These are phyloP conservation scores for Claviceps arundinis DNA, from an alignment of 2,329 filamentous ascomycete species.

Conservation along the genomic window DNA sequence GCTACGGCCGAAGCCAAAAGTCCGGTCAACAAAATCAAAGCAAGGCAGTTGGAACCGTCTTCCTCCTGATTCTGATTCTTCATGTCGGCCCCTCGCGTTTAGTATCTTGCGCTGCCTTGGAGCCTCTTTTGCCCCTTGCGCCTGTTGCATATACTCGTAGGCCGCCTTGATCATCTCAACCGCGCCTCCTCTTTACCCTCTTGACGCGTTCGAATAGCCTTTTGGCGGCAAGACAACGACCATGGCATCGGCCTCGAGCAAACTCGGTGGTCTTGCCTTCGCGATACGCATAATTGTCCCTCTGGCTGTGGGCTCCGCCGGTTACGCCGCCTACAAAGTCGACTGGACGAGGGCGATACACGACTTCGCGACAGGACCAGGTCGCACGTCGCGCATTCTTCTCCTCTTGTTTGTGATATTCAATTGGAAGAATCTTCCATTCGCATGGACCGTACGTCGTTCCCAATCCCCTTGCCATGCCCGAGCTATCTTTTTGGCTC, in stretches of 20 bases:
- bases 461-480: background rate
- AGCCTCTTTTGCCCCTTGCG: too few species aligned
- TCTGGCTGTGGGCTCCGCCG: conserved; percentile 26
- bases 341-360: conserved; percentile 26
- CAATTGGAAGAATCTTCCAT: conserved; percentile 63
- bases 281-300: conserved; percentile 29
- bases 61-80: too few species aligned
- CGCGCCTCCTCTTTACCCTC: background rate
- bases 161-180: background rate
- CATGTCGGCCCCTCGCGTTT: too few species aligned
- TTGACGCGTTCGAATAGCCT: too few species aligned
- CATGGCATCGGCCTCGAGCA: conserved; percentile 20
- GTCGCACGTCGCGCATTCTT: conserved; percentile 37
- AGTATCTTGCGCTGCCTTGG: too few species aligned
- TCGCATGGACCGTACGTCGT: conserved; percentile 60
- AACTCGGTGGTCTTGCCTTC: conserved; percentile 20
- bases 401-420: conserved; percentile 41
- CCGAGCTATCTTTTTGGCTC: background rate
- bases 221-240: background rate
- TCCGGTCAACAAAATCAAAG: too few species aligned
- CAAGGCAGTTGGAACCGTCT: too few species aligned
- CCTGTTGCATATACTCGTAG: too few species aligned
- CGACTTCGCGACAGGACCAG: conserved; percentile 40
- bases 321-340: conserved; percentile 33
- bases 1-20: too few species aligned